A percentile compares a stretch with the other conserved stretches of the same genome.
These are phyloP conservation scores for Neurospora discreta DNA, from an alignment of 495 filamentous ascomycete genomes.

Conservation along the genomic window DNA sequence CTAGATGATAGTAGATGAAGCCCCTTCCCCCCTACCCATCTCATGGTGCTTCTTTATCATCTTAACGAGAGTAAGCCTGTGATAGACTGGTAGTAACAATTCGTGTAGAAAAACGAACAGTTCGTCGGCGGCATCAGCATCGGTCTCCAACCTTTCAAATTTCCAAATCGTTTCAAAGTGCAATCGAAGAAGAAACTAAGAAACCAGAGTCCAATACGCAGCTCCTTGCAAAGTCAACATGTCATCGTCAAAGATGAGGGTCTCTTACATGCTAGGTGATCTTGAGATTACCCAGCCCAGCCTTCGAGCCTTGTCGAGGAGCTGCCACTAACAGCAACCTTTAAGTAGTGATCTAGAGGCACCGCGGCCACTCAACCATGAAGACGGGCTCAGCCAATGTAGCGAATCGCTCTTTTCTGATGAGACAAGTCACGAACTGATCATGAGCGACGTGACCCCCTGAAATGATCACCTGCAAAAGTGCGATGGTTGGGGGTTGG, in stretches of 20 bases:
- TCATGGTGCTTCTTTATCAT: not conserved
- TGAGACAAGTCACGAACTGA: not conserved
- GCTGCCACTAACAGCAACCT: not conserved
- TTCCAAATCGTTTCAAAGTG: not conserved
- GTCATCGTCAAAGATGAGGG: not conserved
- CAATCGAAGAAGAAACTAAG: not conserved
- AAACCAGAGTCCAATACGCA: not conserved
- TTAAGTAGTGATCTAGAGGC: not conserved
- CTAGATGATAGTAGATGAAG: not conserved
- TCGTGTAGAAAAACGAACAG: constrained; percentile 1
- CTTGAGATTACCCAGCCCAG: not conserved
- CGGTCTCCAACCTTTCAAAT: not conserved
- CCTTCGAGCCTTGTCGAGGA: not conserved
- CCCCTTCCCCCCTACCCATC: not conserved
- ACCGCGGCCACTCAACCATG: not conserved
- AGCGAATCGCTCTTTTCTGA: not conserved
- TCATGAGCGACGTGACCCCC: not conserved
- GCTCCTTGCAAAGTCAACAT: not conserved
- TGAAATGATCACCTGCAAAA: not conserved
- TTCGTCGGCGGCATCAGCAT: constrained; percentile 5
- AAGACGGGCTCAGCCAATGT: not conserved
- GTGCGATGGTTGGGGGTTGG: not conserved
- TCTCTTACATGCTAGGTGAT: not conserved
- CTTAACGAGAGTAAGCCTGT: not conserved
- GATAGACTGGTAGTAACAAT: not conserved